Evolutionary conservation across 306 rosid species (phyloP), one percentile per base, ranked within the genome.

Genomic region (Senna siamea): DNA sequence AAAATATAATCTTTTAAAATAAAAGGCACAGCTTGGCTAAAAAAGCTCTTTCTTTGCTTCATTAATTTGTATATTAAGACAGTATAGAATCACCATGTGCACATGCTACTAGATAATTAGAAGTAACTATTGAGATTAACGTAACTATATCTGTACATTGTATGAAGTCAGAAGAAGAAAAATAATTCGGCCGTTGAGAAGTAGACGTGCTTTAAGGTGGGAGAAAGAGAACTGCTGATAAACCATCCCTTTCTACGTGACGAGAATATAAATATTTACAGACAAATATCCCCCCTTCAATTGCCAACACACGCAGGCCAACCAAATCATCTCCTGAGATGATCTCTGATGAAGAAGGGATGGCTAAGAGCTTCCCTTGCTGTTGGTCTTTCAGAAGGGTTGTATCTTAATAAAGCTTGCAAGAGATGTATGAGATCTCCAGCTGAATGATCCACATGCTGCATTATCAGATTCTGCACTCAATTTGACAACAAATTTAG

Each of bases 381-480:
- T 0, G 93, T 79, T 9, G 89, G 66, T 80, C 98, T 85, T 57
- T 78, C 90, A 0, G 72, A 72, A 8, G 98, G 97, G 57, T 93
- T 93, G 32, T 78, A 86, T 80, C 74, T 89, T 28, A 93, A 96
- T 28, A 93, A 78, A 19, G 93, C 97, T 73, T 93, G 98, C 70
- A 93, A 77, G 2, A 93, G 90, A 75, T 93, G 93, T 47, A 90
- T 90, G 34, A 93, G n/a, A n/a, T n/a, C n/a, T n/a, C n/a, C n/a
- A n/a, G n/a, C n/a, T n/a, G n/a, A n/a, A n/a, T n/a, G n/a, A 73
- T 93, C 98, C 5, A 89, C 98, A 15, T 93, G 93, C 82, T 86
- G 97, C 98, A 93, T 93, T 70, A 93, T 26, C 52, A 93, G 84
- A 74, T 93, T 93, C 97, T 92, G 93, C 81, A 72, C 5, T 23